A percentile compares a stretch with the other conserved stretches of the same genome.
phyloP scores from a whole-genome alignment of 2,329 filamentous ascomycete genomes.

The Chalaropsis ovoidea region DNA sequence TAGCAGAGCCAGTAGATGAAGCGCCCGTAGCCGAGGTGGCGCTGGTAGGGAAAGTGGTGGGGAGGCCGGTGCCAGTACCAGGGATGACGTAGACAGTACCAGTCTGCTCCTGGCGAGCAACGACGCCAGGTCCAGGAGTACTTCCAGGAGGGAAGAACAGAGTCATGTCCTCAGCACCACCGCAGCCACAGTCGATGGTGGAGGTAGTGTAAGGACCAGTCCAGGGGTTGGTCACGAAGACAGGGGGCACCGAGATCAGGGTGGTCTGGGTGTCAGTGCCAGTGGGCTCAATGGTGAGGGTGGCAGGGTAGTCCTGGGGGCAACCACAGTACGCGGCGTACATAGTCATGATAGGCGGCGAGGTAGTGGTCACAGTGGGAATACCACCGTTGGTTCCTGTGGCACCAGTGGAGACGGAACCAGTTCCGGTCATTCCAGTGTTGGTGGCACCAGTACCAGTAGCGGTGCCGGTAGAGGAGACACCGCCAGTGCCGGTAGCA shows the following conservation, averaged over 20 bases:
- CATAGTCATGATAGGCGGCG: not conserved
- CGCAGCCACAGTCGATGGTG: constrained; percentile 18
- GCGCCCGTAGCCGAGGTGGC: not conserved
- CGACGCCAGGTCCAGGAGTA: constrained; percentile 7
- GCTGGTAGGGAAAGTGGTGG: constrained; percentile 11
- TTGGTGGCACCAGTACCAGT: not conserved
- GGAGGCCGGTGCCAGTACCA: not conserved
- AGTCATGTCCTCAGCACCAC: constrained; percentile 15
- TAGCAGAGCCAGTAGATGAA: not conserved
- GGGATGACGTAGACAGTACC: constrained; percentile 18
- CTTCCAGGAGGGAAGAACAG: constrained; percentile 23
- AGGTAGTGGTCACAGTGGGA: not conserved
- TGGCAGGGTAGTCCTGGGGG: constrained; percentile 19
- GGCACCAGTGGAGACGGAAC: not conserved
- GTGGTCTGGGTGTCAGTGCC: constrained; percentile 21
- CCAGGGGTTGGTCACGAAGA: constrained; percentile 21
- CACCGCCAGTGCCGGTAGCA: not conserved
- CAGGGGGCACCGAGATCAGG: constrained; percentile 17
- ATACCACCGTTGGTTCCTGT: not conserved
- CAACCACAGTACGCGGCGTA: constrained; percentile 23
- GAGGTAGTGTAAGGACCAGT: constrained; percentile 20
- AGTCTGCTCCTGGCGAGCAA: constrained; percentile 13
- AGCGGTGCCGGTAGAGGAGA: no score
- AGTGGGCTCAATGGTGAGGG: constrained; percentile 18
- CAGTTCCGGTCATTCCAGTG: no score